Conservation (phyloP, 305 asterid genomes). For the Andrographis paniculata region DNA sequence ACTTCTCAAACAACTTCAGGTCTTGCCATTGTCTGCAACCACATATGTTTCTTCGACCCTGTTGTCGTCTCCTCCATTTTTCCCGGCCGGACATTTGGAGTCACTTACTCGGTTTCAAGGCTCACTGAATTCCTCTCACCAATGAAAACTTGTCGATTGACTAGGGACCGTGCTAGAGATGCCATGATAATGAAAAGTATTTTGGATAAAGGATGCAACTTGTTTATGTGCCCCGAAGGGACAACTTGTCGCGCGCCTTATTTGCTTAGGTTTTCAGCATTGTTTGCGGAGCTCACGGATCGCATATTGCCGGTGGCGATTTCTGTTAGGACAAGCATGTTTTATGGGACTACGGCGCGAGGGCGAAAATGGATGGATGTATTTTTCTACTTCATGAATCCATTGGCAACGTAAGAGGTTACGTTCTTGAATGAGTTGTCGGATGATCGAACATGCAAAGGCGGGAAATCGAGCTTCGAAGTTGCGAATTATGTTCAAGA, state of each 20-base stretch:
- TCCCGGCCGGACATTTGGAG: neutral
- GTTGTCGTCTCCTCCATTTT: conserved; percentile 3
- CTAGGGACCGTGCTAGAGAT: conserved; percentile 11
- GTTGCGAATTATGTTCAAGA: conserved; percentile 38
- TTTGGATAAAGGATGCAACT: conserved; percentile 2
- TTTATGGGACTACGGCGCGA: conserved; percentile 37
- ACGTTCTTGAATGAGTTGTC: conserved; percentile 34
- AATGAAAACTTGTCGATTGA: conserved; percentile 11
- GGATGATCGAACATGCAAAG: conserved; percentile 24
- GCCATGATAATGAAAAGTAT: conserved; percentile 7
- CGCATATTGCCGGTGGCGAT: conserved; percentile 20
- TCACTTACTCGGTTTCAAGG: conserved; percentile 14
- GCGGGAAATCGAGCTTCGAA: conserved; percentile 38
- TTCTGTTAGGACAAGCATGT: conserved; percentile 21
- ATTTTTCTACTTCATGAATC: conserved; percentile 40
- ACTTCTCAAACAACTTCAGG: neutral
- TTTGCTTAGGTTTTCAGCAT: conserved; percentile 20
- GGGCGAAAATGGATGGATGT: conserved; percentile 43
- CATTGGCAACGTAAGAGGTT: conserved; percentile 32
- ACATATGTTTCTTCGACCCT: conserved; percentile 13
- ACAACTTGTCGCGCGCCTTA: conserved; percentile 21
- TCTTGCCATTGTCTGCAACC: conserved; percentile 4
- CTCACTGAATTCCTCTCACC: conserved; percentile 5
- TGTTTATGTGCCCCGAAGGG: conserved; percentile 17
- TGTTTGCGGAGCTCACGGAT: conserved; percentile 20